These are phyloP conservation scores for Leccinum imitatum DNA, from an alignment of 768 basidiomycete species.

Conservation along the genomic window DNA sequence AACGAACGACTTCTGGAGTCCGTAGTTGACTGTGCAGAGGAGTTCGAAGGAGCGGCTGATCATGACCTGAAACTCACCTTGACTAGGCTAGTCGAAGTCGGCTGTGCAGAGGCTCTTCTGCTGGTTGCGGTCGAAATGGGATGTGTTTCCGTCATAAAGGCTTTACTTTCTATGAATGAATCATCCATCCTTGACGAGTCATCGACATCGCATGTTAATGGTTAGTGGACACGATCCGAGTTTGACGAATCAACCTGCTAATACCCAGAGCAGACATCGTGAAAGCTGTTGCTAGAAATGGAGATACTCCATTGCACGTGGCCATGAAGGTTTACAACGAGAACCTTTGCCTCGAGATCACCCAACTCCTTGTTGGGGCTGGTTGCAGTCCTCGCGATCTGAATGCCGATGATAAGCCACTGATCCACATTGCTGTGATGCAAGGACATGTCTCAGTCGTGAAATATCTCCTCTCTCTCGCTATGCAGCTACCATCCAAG, in stretches of 20 bases:
- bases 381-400: not conserved
- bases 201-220: too few species aligned
- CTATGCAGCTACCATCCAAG: not conserved
- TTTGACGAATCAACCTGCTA: not conserved
- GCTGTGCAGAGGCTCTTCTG: constrained; percentile 3
- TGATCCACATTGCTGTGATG: not conserved
- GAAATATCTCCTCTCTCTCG: not conserved
- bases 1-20: not conserved
- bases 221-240: not conserved
- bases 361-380: too few species aligned
- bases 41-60: not conserved
- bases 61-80: not conserved
- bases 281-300: not conserved
- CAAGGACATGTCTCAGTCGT: not conserved
- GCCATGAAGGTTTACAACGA: not conserved
- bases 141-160: too few species aligned
- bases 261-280: not conserved
- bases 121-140: constrained; percentile 6
- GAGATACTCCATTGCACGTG: not conserved
- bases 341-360: not conserved
- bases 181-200: not conserved
- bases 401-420: not conserved
- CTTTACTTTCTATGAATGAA: not conserved
- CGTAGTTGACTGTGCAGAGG: not conserved
- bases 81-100: not conserved